A percentile compares a stretch with the other conserved stretches of the same genome.
Conservation (phyloP, 2,329 filamentous ascomycete genomes). For the Aspergillus alliaceus region DNA sequence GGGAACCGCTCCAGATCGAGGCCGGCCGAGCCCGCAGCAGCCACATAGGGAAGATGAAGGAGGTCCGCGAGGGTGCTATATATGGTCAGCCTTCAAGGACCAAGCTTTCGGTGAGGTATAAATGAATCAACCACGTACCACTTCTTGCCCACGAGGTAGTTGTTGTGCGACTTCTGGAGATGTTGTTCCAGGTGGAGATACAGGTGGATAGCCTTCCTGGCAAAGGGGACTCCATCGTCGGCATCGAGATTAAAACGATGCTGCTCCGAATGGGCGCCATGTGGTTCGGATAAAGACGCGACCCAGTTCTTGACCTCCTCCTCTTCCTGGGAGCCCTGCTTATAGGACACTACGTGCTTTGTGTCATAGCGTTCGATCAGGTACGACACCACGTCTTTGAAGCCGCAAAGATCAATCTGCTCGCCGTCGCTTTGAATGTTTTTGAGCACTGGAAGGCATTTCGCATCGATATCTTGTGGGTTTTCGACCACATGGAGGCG, state of each 20-base stretch:
- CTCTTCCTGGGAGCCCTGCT: background rate
- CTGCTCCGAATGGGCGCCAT: background rate
- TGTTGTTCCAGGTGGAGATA: slow-evolving; percentile 13
- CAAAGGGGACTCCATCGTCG: background rate
- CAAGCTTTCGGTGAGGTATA: background rate
- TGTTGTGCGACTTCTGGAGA: slow-evolving; percentile 3
- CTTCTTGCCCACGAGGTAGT: slow-evolving; percentile 12
- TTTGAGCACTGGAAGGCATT: slow-evolving; percentile 1
- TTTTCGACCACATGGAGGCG: background rate
- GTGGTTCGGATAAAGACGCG: background rate
- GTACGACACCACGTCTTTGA: background rate
- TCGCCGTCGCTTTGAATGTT: slow-evolving; percentile 3
- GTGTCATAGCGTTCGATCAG: slow-evolving; percentile 6
- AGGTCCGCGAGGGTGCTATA: slow-evolving; percentile 14
- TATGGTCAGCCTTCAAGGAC: background rate
- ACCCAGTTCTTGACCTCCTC: slow-evolving; percentile 4
- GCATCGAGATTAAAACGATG: background rate
- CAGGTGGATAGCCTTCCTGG: slow-evolving; percentile 4
- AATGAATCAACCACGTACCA: slow-evolving; percentile 7
- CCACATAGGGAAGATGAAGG: slow-evolving; percentile 8
- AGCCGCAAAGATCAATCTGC: background rate
- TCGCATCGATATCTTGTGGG: background rate
- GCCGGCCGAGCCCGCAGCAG: background rate
- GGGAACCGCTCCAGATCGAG: slow-evolving; percentile 14
- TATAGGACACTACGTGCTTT: slow-evolving; percentile 1